Conservation (phyloP, 441 rosid genomes). For the Erodium moschatum region DNA sequence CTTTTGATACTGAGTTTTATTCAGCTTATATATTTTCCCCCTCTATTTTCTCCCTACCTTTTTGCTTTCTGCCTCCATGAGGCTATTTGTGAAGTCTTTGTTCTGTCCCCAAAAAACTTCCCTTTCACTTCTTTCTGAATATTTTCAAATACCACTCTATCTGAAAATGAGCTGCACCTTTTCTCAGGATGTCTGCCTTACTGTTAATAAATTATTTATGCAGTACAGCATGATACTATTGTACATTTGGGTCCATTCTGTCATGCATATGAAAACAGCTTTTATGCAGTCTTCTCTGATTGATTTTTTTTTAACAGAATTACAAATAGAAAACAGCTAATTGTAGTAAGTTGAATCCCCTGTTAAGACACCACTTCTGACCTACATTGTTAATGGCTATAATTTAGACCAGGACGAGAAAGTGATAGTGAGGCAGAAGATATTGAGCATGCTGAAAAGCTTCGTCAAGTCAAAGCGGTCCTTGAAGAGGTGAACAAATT, state of each 20-base stretch:
- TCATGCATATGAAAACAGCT: neutral
- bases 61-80: neutral
- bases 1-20: too few species aligned
- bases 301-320: neutral
- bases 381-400: neutral
- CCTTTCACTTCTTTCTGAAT: neutral
- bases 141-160: neutral
- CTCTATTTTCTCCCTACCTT: neutral
- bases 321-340: neutral
- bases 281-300: neutral
- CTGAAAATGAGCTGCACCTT: neutral
- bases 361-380: neutral
- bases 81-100: neutral
- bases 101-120: neutral
- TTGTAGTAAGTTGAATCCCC: neutral
- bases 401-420: constrained; percentile 60
- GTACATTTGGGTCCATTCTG: neutral
- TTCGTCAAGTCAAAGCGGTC: constrained; percentile 99
- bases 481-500: constrained; percentile 78
- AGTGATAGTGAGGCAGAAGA: constrained; percentile 99
- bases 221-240: neutral
- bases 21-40: neutral
- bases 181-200: neutral
- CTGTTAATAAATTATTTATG: too few species aligned
- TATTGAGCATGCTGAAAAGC: constrained; percentile 98